Evolutionary conservation across 2,329 filamentous ascomycete species (phyloP), one percentile per base, ranked within the genome.

Genomic region (Pyrenochaeta sp.): DNA sequence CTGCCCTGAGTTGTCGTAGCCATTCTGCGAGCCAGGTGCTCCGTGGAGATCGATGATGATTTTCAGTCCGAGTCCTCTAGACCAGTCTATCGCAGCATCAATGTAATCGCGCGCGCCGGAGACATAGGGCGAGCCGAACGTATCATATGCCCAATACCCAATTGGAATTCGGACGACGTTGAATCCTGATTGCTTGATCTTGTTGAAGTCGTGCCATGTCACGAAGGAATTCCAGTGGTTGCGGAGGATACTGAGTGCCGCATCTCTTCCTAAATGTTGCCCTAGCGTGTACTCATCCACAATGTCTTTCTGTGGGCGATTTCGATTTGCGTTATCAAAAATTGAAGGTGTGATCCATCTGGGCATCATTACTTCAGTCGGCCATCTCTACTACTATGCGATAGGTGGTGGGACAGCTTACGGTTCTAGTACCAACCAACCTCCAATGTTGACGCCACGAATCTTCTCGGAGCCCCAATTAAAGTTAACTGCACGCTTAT

Each of bases 1-100:
- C 51, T 83, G 80, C 2, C 86, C 86, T 35, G 81, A 85, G 69
- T 88, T 87, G 69, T 88, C 85, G 65, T 84, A 87, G 9, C 85
- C 85, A 57, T 87, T 87, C 58, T 87, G 85, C 1, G 79, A 82
- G 27, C 81, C 81, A 12, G 82, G 84, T 2, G 81, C 81, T 30
- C 82, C 83, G 65, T 87, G 85, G 6, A 86, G 76, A 61, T 87
- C 85, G 41, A 87, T 81, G 63, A 85, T 75, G n/a, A 87, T 77
- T 67, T 85, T 84, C 32, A 86, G 66, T 1, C 81, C 80, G 0
- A 80, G 74, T 31, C 75, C 74, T 36, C 82, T 68, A 4, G 84
- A 81, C 84, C 84, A 87, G 41, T 82, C 81, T 45, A 87, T 81
- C 14, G 83, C 84, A 20, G 77, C 74, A 52, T 86, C 83, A 12